phyloP scores from a whole-genome alignment of 179 eudicot genomes.

The Beta lomatogona region DNA sequence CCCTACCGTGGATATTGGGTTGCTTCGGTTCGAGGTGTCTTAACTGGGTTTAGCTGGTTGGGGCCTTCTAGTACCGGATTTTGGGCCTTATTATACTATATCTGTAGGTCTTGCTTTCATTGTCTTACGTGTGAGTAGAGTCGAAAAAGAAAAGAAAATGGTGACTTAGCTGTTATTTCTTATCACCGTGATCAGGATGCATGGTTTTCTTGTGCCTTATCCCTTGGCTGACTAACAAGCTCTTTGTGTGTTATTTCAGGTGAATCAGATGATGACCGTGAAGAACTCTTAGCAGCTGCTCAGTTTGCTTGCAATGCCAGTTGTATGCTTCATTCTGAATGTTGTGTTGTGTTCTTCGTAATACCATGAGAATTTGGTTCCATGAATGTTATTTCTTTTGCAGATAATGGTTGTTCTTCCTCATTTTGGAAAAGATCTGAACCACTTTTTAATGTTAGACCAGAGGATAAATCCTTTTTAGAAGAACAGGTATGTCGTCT shows the following conservation, averaged over 20 bases:
- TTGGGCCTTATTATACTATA: neutral
- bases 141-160: neutral
- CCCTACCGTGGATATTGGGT: too few relatives aligned
- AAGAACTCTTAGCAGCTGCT: slow-evolving; percentile 77
- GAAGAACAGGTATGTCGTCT: slow-evolving; percentile 54
- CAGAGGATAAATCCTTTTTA: slow-evolving; percentile 58
- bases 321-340: slow-evolving; percentile 45
- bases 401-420: slow-evolving; percentile 73
- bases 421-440: slow-evolving; percentile 85
- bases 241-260: slow-evolving; percentile 43
- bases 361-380: slow-evolving; percentile 21
- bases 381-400: slow-evolving; percentile 26
- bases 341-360: slow-evolving; percentile 1
- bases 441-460: slow-evolving; percentile 53
- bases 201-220: slow-evolving; percentile 8
- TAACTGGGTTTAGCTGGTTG: too few relatives aligned
- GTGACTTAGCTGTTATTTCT: neutral
- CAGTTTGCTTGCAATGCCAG: slow-evolving; percentile 65
- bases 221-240: neutral
- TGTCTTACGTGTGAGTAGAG: neutral
- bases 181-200: slow-evolving; percentile 11
- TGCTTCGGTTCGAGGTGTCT: too few relatives aligned
- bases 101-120: neutral
- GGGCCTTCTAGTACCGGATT: too few relatives aligned
- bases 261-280: slow-evolving; percentile 90